Base-by-base conservation (phyloP, 2,329 filamentous ascomycete species). In the Fusarium ambrosium region DNA sequence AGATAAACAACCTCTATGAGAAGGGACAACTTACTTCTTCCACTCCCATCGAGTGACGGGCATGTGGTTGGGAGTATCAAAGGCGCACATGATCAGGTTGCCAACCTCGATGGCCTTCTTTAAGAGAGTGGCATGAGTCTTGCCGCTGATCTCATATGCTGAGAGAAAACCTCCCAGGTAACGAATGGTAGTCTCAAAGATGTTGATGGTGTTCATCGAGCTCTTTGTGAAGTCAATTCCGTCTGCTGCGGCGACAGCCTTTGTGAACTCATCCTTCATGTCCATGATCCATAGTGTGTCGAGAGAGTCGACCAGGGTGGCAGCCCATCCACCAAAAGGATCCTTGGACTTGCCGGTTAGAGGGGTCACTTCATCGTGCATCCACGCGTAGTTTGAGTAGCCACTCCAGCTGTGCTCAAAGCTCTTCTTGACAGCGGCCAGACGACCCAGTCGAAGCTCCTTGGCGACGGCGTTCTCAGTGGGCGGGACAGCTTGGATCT, bases 231-330 rank as follows among this genome's bases (percentile, higher is more conserved):
- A 93, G 78, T 92, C 89, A 68, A 93, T 89, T 70, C 77, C 76
- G 62, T 87, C 82, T 16, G 90, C 87, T 4, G 88, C 89, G 62
- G 86, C 82, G 6, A 91, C 89, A 9, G 91, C 91, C 70, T 88
- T 85, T 34, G 89, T 86, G 75, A 93, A 94, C 67, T 93, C 91
- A 1, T 88, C 84, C 76, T 88, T 87, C 80, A 93, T 78, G 7
- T 87, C 91, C 88, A 93, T 90, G 68, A 94, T 92, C 91, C 91
- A 93, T 14, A 94, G 82, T 20, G 90, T 91, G 78, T 93, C 92
- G 63, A 92, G 85, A 10, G 89, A 84, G 79, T 92, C 91, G 37
- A 92, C 89, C 71, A 92, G 81, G 4, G 90, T 92, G 2, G 91
- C 91, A 24, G 88, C 89, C 90, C 90, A 92, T 18, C 91, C 91